These are phyloP conservation scores for Torulaspora microellipsoides DNA, from an alignment of 805 yeast genomes.

Conservation along the genomic window DNA sequence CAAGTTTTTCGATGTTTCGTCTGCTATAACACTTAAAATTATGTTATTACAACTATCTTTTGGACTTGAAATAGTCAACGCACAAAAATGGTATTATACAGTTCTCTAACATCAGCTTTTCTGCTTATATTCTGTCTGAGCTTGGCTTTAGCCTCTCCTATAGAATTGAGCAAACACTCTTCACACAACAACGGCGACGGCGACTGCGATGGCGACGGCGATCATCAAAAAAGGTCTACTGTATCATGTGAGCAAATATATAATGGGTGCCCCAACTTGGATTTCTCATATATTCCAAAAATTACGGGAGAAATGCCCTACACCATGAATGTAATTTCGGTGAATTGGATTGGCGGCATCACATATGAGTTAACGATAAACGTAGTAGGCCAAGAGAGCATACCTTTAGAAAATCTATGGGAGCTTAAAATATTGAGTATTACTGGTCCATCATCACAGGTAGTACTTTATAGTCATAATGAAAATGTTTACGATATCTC, in stretches of 20 bases:
- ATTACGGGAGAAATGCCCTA: slow-evolving; percentile 11
- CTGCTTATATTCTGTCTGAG: no score
- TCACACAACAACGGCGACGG: no score
- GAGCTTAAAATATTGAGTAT: slow-evolving; percentile 17
- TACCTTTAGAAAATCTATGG: slow-evolving; percentile 15
- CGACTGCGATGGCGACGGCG: neutral
- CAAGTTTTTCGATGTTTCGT: no score
- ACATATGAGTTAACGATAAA: slow-evolving; percentile 20
- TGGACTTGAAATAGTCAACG: no score
- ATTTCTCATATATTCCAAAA: slow-evolving; percentile 12
- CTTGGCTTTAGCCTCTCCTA: no score
- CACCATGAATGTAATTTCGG: slow-evolving; percentile 11
- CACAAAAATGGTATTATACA: no score
- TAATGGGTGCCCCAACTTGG: slow-evolving; percentile 20
- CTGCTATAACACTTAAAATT: no score
- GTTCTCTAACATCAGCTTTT: no score
- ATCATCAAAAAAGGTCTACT: slow-evolving; percentile 3
- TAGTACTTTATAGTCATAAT: slow-evolving; percentile 18
- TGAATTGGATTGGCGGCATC: slow-evolving; percentile 11
- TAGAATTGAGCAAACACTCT: no score
- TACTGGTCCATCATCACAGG: slow-evolving; percentile 15
- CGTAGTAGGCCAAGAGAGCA: slow-evolving; percentile 14
- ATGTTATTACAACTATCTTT: no score
- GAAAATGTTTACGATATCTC: slow-evolving; percentile 11
- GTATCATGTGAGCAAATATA: neutral